Evolutionary conservation across 148 eudicot genomes (phyloP), one percentile per base, ranked within the genome.

Genomic region (Persicaria maculosa): DNA sequence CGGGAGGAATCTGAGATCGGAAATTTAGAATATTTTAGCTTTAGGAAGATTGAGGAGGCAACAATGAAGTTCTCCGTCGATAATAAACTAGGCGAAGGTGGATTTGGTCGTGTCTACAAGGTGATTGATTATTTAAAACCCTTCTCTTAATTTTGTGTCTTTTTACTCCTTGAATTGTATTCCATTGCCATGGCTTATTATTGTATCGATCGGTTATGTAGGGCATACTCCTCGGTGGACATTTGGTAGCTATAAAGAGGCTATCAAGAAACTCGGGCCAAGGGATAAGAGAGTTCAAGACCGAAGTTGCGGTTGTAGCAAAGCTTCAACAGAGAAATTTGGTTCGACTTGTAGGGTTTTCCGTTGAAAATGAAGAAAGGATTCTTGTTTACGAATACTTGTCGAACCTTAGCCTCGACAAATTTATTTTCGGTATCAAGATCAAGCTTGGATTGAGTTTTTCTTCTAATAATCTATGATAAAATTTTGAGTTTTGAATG

Each of bases 291-390:
- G 85, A 87, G 78, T 87, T 87, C 77, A 83, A 80, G 85, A 85
- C 82, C 44, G 91, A 87, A 78, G 84, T 87, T 70, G 67, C 73
- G 44, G 83, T 75, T 50, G 82, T 87, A 11, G 83, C 88, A 31
- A 87, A 85, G 61, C 88, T 83, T 52, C 88, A 85, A 64, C 91
- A 85, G 67, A 72, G 88, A 55, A 87, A 87, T 73, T 86, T 87
- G 44, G 90, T 87, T 50, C 80, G 53, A 77, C 88, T 85, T 71
- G 76, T 85, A 5, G 90, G 88, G 36, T 83, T 83, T 64, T 87
- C 88, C 71, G 50, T 85, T 46, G 82, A 85, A 69, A 81, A 81
- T 64, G 84, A 79, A 43, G 86, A 87, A 68, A 77, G 69, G 69
- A 64, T 64, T 64, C 47, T 64, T 5, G 69, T 64, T 36, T 64